phyloP scores from a whole-genome alignment of 2,329 filamentous ascomycete species.

The Trichoderma harzianum region DNA sequence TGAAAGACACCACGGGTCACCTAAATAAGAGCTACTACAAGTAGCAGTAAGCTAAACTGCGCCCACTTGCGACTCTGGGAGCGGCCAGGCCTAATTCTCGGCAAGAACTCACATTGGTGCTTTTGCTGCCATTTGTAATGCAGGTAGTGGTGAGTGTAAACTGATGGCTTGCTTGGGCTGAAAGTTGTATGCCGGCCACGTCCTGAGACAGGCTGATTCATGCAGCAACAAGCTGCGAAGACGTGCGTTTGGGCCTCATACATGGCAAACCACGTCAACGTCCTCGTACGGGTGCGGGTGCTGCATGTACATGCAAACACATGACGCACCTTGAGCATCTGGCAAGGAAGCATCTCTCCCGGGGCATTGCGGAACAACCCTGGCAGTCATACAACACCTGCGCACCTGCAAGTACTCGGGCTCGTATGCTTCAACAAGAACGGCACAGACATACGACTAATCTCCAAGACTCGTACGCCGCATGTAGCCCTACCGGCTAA shows the following conservation, averaged over 20 bases:
- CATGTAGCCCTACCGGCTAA: conserved; percentile 18
- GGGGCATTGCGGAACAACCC: background rate
- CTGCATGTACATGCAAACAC: background rate
- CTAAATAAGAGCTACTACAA: background rate
- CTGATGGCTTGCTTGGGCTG: background rate
- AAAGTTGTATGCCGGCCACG: background rate
- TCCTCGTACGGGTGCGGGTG: background rate
- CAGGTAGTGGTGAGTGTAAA: background rate
- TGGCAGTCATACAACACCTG: background rate
- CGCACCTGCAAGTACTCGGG: background rate
- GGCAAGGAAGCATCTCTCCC: background rate
- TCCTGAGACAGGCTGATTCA: background rate
- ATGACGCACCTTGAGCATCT: background rate
- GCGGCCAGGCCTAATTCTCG: background rate
- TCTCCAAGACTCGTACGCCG: background rate
- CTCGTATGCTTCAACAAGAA: background rate
- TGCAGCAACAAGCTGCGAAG: background rate
- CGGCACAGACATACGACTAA: background rate
- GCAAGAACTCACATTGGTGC: background rate
- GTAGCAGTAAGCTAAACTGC: background rate
- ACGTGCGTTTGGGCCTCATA: background rate
- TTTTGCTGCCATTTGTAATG: background rate
- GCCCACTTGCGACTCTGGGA: background rate
- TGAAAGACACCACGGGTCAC: background rate
- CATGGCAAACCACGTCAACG: background rate